phyloP scores from a whole-genome alignment of 192 early-diverging fungal genomes.

The Coemansia sp. region DNA sequence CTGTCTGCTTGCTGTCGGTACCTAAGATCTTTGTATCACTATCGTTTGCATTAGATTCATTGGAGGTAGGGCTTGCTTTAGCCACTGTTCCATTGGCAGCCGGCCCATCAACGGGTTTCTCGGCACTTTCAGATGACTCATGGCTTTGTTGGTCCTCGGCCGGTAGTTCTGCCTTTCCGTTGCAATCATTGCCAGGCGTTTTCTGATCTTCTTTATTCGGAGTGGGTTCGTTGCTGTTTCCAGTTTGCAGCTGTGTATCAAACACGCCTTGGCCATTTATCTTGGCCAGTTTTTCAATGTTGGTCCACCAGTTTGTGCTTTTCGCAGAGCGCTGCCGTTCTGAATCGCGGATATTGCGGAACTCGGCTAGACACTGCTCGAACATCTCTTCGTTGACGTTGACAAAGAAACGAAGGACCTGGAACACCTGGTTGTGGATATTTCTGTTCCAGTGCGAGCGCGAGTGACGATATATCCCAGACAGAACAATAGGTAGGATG shows the following conservation, averaged over 20 bases:
- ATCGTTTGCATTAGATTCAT: background rate
- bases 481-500: conserved; percentile 95
- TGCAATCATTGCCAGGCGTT: background rate
- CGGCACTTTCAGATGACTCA: background rate
- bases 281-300: conserved; percentile 62
- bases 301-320: conserved; percentile 77
- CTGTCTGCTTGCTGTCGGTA: conserved; percentile 6
- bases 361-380: conserved; percentile 93
- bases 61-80: background rate
- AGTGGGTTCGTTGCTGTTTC: background rate
- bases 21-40: background rate
- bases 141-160: background rate
- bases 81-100: background rate
- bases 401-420: conserved; percentile 96
- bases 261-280: conserved; percentile 14
- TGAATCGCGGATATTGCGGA: conserved; percentile 83
- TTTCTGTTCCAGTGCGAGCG: conserved; percentile 98
- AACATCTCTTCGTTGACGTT: conserved; percentile 94
- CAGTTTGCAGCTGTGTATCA: background rate
- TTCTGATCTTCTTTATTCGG: background rate
- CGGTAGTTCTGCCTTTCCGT: background rate
- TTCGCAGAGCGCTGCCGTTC: conserved; percentile 83
- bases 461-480: conserved; percentile 90
- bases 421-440: conserved; percentile 97
- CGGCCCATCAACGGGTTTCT: background rate